A percentile compares a stretch with the other conserved stretches of the same genome.
phyloP scores from a whole-genome alignment of 768 basidiomycete genomes.

The Sarcodon sp. region DNA sequence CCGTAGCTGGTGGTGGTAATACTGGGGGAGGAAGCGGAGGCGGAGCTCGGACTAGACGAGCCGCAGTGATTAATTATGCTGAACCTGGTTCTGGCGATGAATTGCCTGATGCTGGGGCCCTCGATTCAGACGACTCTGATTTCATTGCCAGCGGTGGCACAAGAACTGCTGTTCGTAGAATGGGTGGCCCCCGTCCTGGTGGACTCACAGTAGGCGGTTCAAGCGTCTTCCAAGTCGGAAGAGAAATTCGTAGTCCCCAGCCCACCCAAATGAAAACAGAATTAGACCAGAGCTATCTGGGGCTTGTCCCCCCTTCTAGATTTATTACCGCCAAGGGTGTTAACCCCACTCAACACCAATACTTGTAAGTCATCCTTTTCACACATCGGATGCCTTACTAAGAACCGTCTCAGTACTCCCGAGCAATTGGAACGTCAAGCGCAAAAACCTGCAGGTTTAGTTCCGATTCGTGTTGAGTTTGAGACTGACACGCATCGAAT shows the following conservation, averaged over 20 bases:
- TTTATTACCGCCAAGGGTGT: conserved; percentile 55
- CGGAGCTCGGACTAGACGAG: neutral
- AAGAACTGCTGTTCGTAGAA: conserved; percentile 33
- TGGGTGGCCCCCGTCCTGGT: conserved; percentile 6
- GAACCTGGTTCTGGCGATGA: conserved; percentile 81
- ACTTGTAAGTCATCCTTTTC: conserved; percentile 45
- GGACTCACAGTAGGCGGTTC: conserved; percentile 12
- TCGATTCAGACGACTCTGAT: conserved; percentile 80
- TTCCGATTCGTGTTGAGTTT: conserved; percentile 93
- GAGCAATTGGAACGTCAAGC: conserved; percentile 59
- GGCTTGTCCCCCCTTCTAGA: conserved; percentile 68
- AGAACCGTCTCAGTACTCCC: conserved; percentile 31
- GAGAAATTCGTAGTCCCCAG: conserved; percentile 21
- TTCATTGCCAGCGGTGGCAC: conserved; percentile 56
- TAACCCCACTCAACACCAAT: conserved; percentile 51
- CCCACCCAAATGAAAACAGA: conserved; percentile 33
- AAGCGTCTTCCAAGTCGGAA: conserved; percentile 40
- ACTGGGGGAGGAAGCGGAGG: neutral
- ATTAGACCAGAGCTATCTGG: conserved; percentile 83
- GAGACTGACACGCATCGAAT: conserved; percentile 87
- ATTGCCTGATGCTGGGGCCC: conserved; percentile 65
- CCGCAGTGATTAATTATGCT: conserved; percentile 63
- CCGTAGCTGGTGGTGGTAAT: conserved; percentile 9
- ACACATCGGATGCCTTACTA: neutral
- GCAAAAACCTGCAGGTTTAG: conserved; percentile 36